Evolutionary conservation across 2,329 filamentous ascomycete genomes (phyloP), one percentile per base, ranked within the genome.

Genomic region (Rhynchosporium agropyri): DNA sequence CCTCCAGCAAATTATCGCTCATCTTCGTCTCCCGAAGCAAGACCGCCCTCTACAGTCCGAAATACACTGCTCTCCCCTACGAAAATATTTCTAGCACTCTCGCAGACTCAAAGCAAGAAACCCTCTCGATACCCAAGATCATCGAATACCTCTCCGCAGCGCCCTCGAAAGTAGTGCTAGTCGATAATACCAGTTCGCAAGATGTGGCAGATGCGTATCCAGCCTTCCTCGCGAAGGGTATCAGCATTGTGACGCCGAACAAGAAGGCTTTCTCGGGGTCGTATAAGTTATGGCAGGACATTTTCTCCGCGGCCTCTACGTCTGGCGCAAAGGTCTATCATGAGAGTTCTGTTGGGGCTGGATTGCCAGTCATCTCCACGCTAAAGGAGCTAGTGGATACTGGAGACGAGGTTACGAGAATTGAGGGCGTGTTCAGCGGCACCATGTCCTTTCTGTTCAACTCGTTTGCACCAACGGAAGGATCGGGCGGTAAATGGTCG

Each of bases 381-480:
- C 80, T 99, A 67, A 93, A 92, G 74, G 95, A 99, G 72, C 84
- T 99, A n/a, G 85, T 97, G 29, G 89, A 93, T 67, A 99, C 95
- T 1, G 95, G 95, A 48, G 95, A 99, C 74, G 83, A 91, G 75
- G 89, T 99, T 4, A 92, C 85, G 60, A 93, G 89, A 79, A 96
- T 99, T 70, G 94, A 98, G 79, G 95, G 95, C 69, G 93, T 99
- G 58, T 98, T 99, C 79, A 96, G 91, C 65, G 95, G 95, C 67
- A 99, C 95, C 61, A 94, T 99, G 87, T 96, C 91, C 45, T 99
- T 97, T 83, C 83, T 99, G 46, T 98, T 99, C 86, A 98, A 98
- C 82, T 93, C 87, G 28, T 99, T 98, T 76, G 92, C 93, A 55
- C 95, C 95, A 0, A 87, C 88, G 2, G 84, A 86, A 56, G 89